These are phyloP conservation scores for Gymnopilus dilepis DNA, from an alignment of 768 basidiomycete genomes.

Conservation along the genomic window DNA sequence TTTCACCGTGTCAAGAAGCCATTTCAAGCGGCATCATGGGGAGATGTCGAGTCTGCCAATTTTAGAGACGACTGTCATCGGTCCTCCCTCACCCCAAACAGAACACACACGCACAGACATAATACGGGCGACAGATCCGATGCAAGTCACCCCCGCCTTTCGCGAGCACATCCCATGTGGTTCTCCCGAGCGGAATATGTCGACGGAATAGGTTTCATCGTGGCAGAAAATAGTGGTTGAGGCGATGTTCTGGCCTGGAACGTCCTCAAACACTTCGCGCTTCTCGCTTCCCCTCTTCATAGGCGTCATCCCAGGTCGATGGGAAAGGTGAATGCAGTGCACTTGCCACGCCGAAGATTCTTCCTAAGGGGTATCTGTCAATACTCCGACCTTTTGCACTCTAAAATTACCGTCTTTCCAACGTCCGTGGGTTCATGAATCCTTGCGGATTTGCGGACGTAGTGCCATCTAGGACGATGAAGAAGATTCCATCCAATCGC, in stretches of 20 bases:
- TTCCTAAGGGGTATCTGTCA: slow-evolving; percentile 9
- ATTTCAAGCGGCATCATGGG: slow-evolving; percentile 8
- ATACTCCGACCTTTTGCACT: not conserved
- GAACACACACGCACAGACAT: not conserved
- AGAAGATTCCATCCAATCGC: slow-evolving; percentile 10
- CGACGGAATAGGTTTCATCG: slow-evolving; percentile 13
- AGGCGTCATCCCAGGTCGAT: slow-evolving; percentile 2
- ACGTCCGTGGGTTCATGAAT: not conserved
- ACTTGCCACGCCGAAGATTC: slow-evolving; percentile 1
- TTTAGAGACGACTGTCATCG: slow-evolving; percentile 11
- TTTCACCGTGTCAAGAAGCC: slow-evolving; percentile 12
- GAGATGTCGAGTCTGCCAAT: slow-evolving; percentile 12
- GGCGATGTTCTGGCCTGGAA: slow-evolving; percentile 11
- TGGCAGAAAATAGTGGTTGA: slow-evolving; percentile 10
- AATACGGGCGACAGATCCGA: slow-evolving; percentile 8
- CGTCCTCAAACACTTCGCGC: slow-evolving; percentile 11
- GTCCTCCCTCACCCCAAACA: slow-evolving; percentile 3
- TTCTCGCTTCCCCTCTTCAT: slow-evolving; percentile 4
- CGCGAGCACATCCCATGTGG: slow-evolving; percentile 7
- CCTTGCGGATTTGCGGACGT: slow-evolving; percentile 1
- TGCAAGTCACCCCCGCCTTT: slow-evolving; percentile 1
- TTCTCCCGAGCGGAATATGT: slow-evolving; percentile 6
- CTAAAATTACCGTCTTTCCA: slow-evolving; percentile 1
- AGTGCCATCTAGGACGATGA: not conserved
- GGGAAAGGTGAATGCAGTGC: slow-evolving; percentile 5